Evolutionary conservation across 106 monocot genomes (phyloP).

Genomic region (Dendrobium catenatum): DNA sequence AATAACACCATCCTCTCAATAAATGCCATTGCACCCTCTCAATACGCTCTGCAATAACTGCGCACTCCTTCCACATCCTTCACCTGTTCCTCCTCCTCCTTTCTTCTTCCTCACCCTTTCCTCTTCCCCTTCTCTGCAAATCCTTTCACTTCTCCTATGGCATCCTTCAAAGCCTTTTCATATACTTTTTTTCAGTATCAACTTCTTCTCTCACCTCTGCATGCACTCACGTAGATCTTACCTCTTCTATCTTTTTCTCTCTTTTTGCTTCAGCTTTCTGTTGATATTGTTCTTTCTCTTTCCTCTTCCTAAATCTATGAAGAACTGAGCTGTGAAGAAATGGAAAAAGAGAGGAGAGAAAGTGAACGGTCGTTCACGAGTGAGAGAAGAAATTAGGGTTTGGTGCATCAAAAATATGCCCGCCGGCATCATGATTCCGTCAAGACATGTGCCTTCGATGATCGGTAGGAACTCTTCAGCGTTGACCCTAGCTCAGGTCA

Average conservation of each 20-base stretch:
- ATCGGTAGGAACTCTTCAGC: conserved; percentile 47
- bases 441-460: conserved; percentile 49
- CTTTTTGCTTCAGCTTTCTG: background rate
- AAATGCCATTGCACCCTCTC: conserved; percentile 98
- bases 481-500: conserved; percentile 58
- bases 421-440: conserved; percentile 76
- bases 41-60: conserved; percentile 67
- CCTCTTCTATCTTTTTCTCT: background rate
- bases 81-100: conserved; percentile 25
- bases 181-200: conserved; percentile 1
- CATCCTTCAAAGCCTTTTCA: background rate
- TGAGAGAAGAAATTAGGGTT: conserved; percentile 11
- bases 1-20: conserved; percentile 30
- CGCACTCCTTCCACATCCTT: conserved; percentile 40
- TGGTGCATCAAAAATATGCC: conserved; percentile 30
- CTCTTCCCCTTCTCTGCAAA: background rate
- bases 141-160: conserved; percentile 10
- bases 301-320: background rate
- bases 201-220: conserved; percentile 6
- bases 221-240: conserved; percentile 19
- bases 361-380: conserved; percentile 8
- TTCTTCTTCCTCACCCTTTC: conserved; percentile 13
- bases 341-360: background rate
- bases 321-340: background rate
- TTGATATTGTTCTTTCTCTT: background rate